A percentile compares a stretch with the other conserved stretches of the same genome.
Evolutionary conservation across 805 yeast species (phyloP).

Genomic region (Candida namnaoensis): DNA sequence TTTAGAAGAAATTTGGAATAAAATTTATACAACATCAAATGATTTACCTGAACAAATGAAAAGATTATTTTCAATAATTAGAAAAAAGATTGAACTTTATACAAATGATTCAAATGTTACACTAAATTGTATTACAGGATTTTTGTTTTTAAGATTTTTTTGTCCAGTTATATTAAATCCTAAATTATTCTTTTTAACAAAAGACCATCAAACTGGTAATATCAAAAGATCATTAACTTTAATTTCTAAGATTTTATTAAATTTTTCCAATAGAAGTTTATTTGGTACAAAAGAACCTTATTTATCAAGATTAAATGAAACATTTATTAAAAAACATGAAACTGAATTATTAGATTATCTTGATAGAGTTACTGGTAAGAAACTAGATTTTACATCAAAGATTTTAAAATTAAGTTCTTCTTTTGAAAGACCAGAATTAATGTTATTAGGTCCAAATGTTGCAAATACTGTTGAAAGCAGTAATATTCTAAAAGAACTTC

Average conservation of each 20-base stretch:
- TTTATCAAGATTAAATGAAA: conserved; percentile 54
- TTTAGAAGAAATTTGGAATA: conserved; percentile 55
- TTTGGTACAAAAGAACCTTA: conserved; percentile 85
- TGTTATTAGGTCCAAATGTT: conserved; percentile 29
- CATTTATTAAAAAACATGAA: conserved; percentile 50
- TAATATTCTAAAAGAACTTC: conserved; percentile 45
- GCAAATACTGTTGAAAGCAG: conserved; percentile 9
- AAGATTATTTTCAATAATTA: conserved; percentile 49
- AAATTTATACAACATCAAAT: conserved; percentile 56
- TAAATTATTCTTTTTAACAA: conserved; percentile 66
- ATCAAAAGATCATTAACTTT: conserved; percentile 74
- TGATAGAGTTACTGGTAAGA: conserved; percentile 62
- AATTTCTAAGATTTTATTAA: conserved; percentile 71
- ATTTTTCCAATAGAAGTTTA: conserved; percentile 65
- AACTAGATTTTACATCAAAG: conserved; percentile 56
- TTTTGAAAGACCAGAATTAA: conserved; percentile 44
- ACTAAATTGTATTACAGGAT: conserved; percentile 72
- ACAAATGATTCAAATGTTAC: conserved; percentile 42
- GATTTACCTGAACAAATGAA: conserved; percentile 69
- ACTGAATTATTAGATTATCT: conserved; percentile 59
- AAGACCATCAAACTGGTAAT: conserved; percentile 60
- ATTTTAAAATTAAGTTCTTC: conserved; percentile 46
- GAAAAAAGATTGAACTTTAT: conserved; percentile 56
- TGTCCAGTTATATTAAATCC: conserved; percentile 94
- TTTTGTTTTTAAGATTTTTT: conserved; percentile 73